phyloP scores from a whole-genome alignment of 2,329 filamentous ascomycete genomes.

The Arachnomyces sp. region DNA sequence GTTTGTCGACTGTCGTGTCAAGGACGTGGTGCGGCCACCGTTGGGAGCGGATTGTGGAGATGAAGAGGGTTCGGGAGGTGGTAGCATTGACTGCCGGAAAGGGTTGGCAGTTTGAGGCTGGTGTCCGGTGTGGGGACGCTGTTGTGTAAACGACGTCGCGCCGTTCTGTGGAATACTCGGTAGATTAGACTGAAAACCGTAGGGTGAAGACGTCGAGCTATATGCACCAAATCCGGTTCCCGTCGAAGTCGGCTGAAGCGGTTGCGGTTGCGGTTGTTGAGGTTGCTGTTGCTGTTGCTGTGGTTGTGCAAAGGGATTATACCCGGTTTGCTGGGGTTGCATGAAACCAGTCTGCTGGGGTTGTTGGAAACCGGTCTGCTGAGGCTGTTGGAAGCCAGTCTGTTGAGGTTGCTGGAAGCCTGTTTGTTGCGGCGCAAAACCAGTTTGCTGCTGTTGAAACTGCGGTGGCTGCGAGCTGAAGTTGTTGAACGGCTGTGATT shows the following conservation, averaged over 20 bases:
- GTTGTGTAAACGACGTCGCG: slow-evolving; percentile 39
- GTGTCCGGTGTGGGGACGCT: slow-evolving; percentile 27
- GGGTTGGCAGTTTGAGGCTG: slow-evolving; percentile 72
- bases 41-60: slow-evolving; percentile 31
- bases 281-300: slow-evolving; percentile 18
- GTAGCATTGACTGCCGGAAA: slow-evolving; percentile 84
- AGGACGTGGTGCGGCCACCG: slow-evolving; percentile 37
- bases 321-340: slow-evolving; percentile 26
- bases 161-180: slow-evolving; percentile 45
- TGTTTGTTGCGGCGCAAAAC: slow-evolving; percentile 7
- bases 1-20: slow-evolving; percentile 66
- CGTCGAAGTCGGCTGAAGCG: slow-evolving; percentile 55
- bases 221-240: slow-evolving; percentile 82
- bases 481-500: slow-evolving; percentile 28
- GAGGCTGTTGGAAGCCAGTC: slow-evolving; percentile 26
- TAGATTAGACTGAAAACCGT: slow-evolving; percentile 34
- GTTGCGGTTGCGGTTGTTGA: slow-evolving; percentile 28
- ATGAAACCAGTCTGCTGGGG: slow-evolving; percentile 34
- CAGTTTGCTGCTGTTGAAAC: slow-evolving; percentile 25
- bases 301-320: slow-evolving; percentile 29
- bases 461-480: slow-evolving; percentile 19
- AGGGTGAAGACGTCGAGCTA: slow-evolving; percentile 44
- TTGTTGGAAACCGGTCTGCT: slow-evolving; percentile 32
- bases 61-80: slow-evolving; percentile 43
- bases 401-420: slow-evolving; percentile 25